A percentile compares a stretch with the other conserved stretches of the same genome.
Evolutionary conservation across 805 yeast species (phyloP).

Genomic region (Kluyveromyces siamensis): DNA sequence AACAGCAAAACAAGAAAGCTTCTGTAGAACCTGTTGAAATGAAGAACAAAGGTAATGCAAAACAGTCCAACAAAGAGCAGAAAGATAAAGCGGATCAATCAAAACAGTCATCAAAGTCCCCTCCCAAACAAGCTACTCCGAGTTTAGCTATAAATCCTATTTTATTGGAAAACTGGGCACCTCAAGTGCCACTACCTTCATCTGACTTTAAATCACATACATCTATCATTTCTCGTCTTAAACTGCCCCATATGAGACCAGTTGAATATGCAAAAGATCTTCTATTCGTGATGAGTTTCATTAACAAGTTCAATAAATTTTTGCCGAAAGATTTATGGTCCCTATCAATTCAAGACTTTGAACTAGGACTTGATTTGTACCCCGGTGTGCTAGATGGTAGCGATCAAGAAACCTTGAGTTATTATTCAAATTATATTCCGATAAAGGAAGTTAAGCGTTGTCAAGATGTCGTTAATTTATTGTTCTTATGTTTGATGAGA

Average conservation of each 20-base stretch:
- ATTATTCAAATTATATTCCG: constrained; percentile 17
- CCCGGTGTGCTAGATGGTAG: constrained; percentile 9
- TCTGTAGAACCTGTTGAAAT: background rate
- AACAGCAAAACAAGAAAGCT: background rate
- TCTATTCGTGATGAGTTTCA: constrained; percentile 22
- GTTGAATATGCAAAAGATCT: constrained; percentile 23
- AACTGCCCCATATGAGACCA: constrained; percentile 15
- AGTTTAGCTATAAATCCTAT: constrained; percentile 4
- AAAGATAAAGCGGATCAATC: background rate
- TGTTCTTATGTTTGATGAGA: constrained; percentile 19
- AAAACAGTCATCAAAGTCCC: background rate
- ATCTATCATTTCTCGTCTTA: constrained; percentile 13
- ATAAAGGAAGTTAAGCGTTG: constrained; percentile 12
- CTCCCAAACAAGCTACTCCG: constrained; percentile 16
- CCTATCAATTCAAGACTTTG: constrained; percentile 25
- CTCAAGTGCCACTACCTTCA: constrained; percentile 18
- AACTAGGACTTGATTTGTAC: constrained; percentile 21
- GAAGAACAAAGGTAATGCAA: background rate
- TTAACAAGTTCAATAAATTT: constrained; percentile 20
- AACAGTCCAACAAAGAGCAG: background rate
- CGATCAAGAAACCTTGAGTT: constrained; percentile 10
- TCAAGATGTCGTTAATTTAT: constrained; percentile 22
- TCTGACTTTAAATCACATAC: constrained; percentile 14
- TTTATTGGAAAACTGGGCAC: constrained; percentile 18
- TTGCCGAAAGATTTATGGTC: constrained; percentile 16